A percentile compares a stretch with the other conserved stretches of the same genome.
These are phyloP conservation scores for Plasmodium gonderi DNA, from an alignment of 169 alveolate species.

Conservation along the genomic window DNA sequence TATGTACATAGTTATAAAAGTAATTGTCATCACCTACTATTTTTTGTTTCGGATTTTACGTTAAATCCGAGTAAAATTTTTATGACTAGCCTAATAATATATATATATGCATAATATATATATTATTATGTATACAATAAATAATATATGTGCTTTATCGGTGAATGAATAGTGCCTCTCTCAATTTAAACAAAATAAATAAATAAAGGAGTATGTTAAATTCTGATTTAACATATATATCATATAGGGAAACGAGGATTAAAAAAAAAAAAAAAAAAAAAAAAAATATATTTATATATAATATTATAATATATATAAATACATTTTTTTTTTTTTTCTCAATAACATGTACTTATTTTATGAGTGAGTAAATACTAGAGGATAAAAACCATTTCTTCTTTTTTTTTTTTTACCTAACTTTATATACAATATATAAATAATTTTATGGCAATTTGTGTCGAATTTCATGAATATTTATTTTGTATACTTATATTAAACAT, in stretches of 20 bases:
- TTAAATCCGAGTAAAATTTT: not conserved
- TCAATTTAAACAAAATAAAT: not conserved
- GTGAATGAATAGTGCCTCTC: constrained; percentile 1
- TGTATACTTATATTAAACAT: too few relatives aligned
- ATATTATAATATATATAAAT: too few relatives aligned
- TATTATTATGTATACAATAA: not conserved
- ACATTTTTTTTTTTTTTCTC: not conserved
- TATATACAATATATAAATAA: not conserved
- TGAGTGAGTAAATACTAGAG: not conserved
- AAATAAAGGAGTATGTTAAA: not conserved
- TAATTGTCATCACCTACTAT: not conserved
- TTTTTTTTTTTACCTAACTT: not conserved
- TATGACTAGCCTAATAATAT: not conserved
- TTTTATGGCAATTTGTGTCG: not conserved
- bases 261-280: too few relatives aligned
- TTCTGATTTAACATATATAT: not conserved
- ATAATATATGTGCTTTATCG: too few relatives aligned
- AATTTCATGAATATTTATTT: not conserved
- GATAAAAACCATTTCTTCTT: not conserved
- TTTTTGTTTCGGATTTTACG: not conserved
- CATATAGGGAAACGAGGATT: constrained; percentile 7
- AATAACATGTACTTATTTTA: not conserved
- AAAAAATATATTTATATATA: too few relatives aligned
- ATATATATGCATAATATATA: not conserved
- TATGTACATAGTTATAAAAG: not conserved